Percentiles rank a stretch among this genome's conserved stretches.
These are phyloP conservation scores for Albatrellus sp. DNA, from an alignment of 1,284 basidiomycete genomes.

Conservation along the genomic window DNA sequence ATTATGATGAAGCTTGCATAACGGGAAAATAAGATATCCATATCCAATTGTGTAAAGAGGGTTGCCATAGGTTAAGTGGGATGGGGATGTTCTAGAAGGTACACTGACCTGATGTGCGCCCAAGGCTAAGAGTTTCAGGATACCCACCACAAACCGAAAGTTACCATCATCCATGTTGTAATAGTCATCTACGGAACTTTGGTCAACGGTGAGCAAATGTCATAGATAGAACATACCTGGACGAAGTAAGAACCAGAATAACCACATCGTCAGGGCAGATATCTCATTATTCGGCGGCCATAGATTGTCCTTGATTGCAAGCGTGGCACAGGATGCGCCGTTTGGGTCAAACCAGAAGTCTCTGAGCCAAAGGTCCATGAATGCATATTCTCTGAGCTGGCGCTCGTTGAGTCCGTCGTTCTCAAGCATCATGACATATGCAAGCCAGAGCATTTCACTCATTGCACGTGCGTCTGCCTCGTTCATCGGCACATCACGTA, in stretches of 20 bases:
- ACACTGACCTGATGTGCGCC: constrained; percentile 50
- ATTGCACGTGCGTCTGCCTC: constrained; percentile 16
- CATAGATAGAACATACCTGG: constrained; percentile 31
- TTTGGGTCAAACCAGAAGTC: constrained; percentile 24
- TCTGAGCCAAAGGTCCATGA: constrained; percentile 23
- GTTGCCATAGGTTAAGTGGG: too few species aligned
- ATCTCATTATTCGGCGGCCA: constrained; percentile 24
- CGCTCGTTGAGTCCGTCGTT: constrained; percentile 38
- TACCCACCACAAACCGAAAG: constrained; percentile 31
- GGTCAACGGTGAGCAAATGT: constrained; percentile 4
- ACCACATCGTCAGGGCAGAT: constrained; percentile 25
- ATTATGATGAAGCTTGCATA: too few species aligned
- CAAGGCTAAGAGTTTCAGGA: constrained; percentile 49
- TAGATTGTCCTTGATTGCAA: constrained; percentile 15
- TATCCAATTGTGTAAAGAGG: too few species aligned
- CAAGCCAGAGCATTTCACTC: constrained; percentile 30
- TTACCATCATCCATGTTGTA: constrained; percentile 20
- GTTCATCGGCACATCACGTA: constrained; percentile 19
- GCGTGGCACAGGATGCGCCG: constrained; percentile 21
- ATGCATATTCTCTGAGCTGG: constrained; percentile 28
- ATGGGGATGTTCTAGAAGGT: too few species aligned
- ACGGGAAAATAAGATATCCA: too few species aligned
- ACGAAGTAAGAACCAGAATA: constrained; percentile 39
- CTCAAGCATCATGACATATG: constrained; percentile 45
- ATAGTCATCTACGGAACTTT: constrained; percentile 32